Conservation (phyloP, 768 basidiomycete species). For the Tricholoma saponaceum region DNA sequence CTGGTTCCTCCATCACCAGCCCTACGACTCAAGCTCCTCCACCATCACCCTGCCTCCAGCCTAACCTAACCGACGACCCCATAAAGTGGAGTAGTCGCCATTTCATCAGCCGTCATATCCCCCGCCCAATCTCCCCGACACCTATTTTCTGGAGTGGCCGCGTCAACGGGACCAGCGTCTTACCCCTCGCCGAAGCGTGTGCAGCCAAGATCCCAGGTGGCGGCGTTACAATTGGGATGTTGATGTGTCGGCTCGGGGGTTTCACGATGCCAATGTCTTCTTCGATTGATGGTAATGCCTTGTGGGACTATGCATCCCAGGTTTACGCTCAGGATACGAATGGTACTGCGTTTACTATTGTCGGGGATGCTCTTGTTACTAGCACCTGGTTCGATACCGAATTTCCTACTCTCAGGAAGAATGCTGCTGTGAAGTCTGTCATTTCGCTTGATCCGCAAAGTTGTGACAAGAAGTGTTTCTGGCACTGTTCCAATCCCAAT, state of each 20-base stretch:
- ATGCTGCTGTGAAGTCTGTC: neutral
- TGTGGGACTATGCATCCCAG: neutral
- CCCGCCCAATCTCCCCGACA: neutral
- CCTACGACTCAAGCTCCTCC: neutral
- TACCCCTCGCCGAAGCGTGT: neutral
- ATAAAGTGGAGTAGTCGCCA: neutral
- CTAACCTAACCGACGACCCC: neutral
- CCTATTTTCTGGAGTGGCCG: neutral
- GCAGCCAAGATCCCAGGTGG: neutral
- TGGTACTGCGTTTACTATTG: neutral
- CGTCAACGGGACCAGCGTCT: neutral
- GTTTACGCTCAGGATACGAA: neutral
- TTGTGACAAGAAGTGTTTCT: neutral
- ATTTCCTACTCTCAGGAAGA: neutral
- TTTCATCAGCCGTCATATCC: neutral
- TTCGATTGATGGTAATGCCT: neutral
- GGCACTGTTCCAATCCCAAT: neutral
- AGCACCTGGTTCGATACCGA: neutral
- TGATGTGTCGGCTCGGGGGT: neutral
- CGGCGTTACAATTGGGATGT: neutral
- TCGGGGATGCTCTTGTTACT: neutral
- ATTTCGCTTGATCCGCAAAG: neutral
- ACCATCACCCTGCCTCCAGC: neutral
- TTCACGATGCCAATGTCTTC: neutral
- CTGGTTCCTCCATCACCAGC: neutral